phyloP scores from a whole-genome alignment of 2,329 filamentous ascomycete species.

The Magnaporthales sp. region DNA sequence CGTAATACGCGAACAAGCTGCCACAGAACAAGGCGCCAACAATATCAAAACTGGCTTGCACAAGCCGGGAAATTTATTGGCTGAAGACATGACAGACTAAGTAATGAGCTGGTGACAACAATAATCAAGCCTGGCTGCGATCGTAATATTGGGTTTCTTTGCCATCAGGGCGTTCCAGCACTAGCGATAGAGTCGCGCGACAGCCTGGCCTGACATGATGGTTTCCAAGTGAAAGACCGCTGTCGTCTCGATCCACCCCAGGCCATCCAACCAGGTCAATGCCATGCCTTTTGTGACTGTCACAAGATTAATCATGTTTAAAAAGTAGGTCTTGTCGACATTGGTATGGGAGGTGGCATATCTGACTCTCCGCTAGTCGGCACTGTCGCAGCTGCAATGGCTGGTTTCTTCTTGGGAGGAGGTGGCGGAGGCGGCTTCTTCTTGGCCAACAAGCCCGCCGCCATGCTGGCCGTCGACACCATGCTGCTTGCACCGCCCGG shows the following conservation, averaged over 20 bases:
- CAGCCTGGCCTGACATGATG: background rate
- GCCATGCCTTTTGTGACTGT: too few species aligned
- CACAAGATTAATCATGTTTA: constrained; percentile 11
- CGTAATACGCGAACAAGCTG: background rate
- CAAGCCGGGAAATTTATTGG: background rate
- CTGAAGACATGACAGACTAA: background rate
- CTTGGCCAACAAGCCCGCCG: constrained; percentile 24
- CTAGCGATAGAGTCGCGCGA: background rate
- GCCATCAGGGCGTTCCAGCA: background rate
- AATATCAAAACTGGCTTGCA: background rate
- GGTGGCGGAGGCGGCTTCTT: constrained; percentile 46
- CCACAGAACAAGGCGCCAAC: background rate
- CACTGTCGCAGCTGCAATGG: constrained; percentile 16
- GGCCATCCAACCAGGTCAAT: too few species aligned
- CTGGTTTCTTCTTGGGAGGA: constrained; percentile 43
- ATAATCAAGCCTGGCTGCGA: background rate
- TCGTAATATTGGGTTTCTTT: background rate
- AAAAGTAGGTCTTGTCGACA: constrained; percentile 40
- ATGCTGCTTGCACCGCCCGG: background rate
- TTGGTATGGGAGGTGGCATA: constrained; percentile 42
- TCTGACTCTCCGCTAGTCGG: constrained; percentile 9
- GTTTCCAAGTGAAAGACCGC: background rate
- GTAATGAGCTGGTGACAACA: background rate
- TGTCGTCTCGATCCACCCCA: too few species aligned
- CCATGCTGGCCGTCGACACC: constrained; percentile 3